phyloP scores from a whole-genome alignment of 148 eudicot genomes.

The Suaeda aralocaspica region DNA sequence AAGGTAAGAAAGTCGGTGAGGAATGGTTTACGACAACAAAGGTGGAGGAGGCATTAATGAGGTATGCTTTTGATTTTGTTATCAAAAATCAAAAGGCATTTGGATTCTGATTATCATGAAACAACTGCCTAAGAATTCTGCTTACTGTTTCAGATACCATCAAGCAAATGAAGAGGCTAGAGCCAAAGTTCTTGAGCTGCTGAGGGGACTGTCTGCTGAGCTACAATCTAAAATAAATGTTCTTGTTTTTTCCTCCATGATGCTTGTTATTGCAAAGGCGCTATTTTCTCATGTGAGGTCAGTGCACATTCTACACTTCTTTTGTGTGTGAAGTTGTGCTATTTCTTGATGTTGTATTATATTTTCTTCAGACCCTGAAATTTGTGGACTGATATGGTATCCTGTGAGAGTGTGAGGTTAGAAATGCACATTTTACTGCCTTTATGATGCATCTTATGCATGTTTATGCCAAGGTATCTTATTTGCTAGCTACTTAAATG shows the following conservation, averaged over 20 bases:
- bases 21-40: conserved; percentile 92
- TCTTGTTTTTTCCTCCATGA: conserved; percentile 85
- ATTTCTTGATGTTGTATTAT: background rate
- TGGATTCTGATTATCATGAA: background rate
- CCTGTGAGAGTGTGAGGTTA: no score
- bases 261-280: conserved; percentile 92
- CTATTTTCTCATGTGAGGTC: conserved; percentile 94
- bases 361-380: background rate
- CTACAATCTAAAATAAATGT: conserved; percentile 71
- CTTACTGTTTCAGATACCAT: conserved; percentile 58
- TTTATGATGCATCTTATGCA: background rate
- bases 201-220: conserved; percentile 75
- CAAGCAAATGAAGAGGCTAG: conserved; percentile 80
- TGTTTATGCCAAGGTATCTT: conserved; percentile 5
- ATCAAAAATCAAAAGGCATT: background rate
- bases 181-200: conserved; percentile 67
- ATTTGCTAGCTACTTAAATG: background rate
- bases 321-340: conserved; percentile 7
- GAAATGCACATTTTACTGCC: no score
- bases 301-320: conserved; percentile 18
- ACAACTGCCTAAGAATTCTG: conserved; percentile 3
- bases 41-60: conserved; percentile 80
- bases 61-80: conserved; percentile 38
- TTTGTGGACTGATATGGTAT: background rate
- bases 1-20: conserved; percentile 90